A percentile compares a stretch with the other conserved stretches of the same genome.
phyloP scores from a whole-genome alignment of 257 asterid genomes.

The Echites panduratus region DNA sequence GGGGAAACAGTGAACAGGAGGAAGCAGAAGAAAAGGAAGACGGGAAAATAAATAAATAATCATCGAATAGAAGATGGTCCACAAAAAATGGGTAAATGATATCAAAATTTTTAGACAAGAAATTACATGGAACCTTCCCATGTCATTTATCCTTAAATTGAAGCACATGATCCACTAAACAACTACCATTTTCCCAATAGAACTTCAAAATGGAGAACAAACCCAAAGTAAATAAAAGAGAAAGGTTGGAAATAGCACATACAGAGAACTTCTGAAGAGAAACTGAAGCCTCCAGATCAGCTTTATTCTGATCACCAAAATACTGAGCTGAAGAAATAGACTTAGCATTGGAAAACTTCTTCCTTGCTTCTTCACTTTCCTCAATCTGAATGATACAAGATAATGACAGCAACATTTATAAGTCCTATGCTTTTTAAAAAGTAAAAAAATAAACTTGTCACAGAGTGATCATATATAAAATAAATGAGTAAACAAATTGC shows the following conservation, averaged over 20 bases:
- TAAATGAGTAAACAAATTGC: background rate
- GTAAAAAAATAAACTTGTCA: background rate
- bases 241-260: constrained; percentile 23
- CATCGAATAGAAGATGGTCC: background rate
- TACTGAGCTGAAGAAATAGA: constrained; percentile 97
- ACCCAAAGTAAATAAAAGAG: constrained; percentile 9
- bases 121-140: background rate
- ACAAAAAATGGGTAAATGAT: background rate
- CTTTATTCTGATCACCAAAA: constrained; percentile 66
- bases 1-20: background rate
- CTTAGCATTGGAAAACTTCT: constrained; percentile 93
- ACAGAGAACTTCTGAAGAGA: constrained; percentile 88
- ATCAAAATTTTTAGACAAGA: background rate
- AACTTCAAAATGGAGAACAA: background rate
- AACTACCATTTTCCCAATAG: background rate
- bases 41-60: background rate
- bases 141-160: background rate
- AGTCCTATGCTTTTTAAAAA: background rate
- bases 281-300: constrained; percentile 60
- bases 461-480: background rate
- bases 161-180: background rate
- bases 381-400: constrained; percentile 47
- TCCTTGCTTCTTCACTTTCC: constrained; percentile 97
- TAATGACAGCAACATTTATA: background rate
- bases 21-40: too few species aligned